Evolutionary conservation across 495 filamentous ascomycete genomes (phyloP).

Genomic region (Ramalina peruviana): DNA sequence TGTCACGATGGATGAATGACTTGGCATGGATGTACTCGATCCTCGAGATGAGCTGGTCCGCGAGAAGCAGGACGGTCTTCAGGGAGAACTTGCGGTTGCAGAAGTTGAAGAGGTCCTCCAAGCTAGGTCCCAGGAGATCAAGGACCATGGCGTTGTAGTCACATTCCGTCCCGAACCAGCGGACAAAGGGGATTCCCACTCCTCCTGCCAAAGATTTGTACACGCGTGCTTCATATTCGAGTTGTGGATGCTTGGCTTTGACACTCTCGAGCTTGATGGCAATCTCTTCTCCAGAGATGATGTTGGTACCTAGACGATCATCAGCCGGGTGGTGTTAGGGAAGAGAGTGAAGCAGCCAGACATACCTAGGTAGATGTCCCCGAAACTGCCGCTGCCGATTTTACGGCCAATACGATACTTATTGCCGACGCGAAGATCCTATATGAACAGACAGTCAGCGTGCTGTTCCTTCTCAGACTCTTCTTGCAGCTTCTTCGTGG

Average conservation of each 20-base stretch:
- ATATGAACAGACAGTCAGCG: constrained; percentile 21
- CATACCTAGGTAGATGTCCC: constrained; percentile 94
- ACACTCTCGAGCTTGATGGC: constrained; percentile 99
- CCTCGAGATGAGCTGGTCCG: constrained; percentile 96
- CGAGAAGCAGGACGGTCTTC: constrained; percentile 96
- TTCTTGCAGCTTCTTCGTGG: not conserved
- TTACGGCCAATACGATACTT: constrained; percentile 99
- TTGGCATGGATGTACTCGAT: constrained; percentile 99
- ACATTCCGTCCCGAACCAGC: constrained; percentile 99
- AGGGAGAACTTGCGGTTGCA: constrained; percentile 99
- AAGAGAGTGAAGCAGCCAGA: not conserved
- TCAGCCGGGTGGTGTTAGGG: constrained; percentile 8
- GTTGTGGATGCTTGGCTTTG: constrained; percentile 98
- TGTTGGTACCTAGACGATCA: constrained; percentile 66
- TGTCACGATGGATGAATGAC: constrained; percentile 99
- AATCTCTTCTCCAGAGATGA: constrained; percentile 99
- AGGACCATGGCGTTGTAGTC: constrained; percentile 99
- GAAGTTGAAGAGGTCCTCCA: constrained; percentile 99
- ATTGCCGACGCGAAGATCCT: constrained; percentile 99
- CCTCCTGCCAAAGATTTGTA: constrained; percentile 99
- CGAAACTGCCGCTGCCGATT: constrained; percentile 96
- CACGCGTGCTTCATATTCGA: constrained; percentile 98
- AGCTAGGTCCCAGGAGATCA: constrained; percentile 87
- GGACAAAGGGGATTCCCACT: constrained; percentile 97
- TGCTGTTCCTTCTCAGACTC: not conserved